Evolutionary conservation across 352 stramenopile species (phyloP), one percentile per base, ranked within the genome.

Genomic region (Pythium biforme): DNA sequence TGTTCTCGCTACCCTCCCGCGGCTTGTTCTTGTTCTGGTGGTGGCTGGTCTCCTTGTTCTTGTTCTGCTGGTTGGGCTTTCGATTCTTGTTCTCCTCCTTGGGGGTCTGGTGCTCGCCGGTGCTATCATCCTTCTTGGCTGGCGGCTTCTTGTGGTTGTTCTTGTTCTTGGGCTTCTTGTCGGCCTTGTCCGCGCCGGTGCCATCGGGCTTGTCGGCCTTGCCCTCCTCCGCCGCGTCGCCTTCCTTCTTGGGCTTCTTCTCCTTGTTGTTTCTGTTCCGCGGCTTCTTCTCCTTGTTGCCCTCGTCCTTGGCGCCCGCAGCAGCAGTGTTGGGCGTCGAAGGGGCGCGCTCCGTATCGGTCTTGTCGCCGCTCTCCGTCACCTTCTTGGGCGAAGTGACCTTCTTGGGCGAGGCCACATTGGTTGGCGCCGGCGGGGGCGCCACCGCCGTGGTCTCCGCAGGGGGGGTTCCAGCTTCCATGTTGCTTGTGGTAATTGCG

Each of bases 221-320:
- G 10, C 3, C 40, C 15, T 43, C 37, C 37, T 43, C 37, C 37
- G 37, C 37, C 37, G 37, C 17, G 37, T 10, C 37, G 14, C 14
- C 37, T 4, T 64, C 48, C 43, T 58, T 49, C 39, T 61, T 59
- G 12, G 49, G n/a, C 67, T 75, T 26, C 40, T 59, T 56, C 22
- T 48, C 23, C 43, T 72, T 70, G 41, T 59, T 56, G 27, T 48
- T 31, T 43, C 71, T 70, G 41, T 80, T 75, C 34, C 39, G 20
- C 20, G 54, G 54, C 60, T 76, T 68, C 46, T 81, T 73, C 46
- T 76, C 71, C 54, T 78, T 83, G 29, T 55, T 73, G 41, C 74
- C 71, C 54, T 78, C 82, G 29, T 55, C 49, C 26, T 40, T 55
- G 49, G 26, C 48, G 11, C 26, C 48, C 23, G 25, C n/a, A 15